These are phyloP conservation scores for Blastobotrys malaysiensis DNA, from an alignment of 1,139 yeast genomes.

Conservation along the genomic window DNA sequence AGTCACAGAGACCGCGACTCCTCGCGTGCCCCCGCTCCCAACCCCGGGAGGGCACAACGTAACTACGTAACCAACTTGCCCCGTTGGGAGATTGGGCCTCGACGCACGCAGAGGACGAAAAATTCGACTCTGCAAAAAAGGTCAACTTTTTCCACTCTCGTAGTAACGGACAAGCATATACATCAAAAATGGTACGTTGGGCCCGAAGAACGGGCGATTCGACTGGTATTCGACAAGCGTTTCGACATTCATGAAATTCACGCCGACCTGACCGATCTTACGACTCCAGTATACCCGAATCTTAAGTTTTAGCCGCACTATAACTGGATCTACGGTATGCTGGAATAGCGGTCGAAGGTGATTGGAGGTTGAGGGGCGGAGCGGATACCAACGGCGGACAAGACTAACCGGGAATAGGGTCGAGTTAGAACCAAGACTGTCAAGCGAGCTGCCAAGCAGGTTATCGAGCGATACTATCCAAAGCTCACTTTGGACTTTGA, in stretches of 20 bases:
- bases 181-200: background rate
- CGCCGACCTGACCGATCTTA: too few relatives aligned
- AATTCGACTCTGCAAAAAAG: background rate
- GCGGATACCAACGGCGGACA: too few relatives aligned
- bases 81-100: background rate
- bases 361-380: too few relatives aligned
- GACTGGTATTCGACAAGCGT: too few relatives aligned
- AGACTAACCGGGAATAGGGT: slow-evolving; percentile 23
- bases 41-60: background rate
- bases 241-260: too few relatives aligned
- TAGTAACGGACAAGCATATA: background rate
- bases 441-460: slow-evolving; percentile 99
- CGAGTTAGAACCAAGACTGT: slow-evolving; percentile 82
- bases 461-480: slow-evolving; percentile 99
- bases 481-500: slow-evolving; percentile 99
- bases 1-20: background rate
- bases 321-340: too few relatives aligned
- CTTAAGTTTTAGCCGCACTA: too few relatives aligned
- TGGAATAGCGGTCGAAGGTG: too few relatives aligned
- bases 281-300: too few relatives aligned
- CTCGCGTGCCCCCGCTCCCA: background rate
- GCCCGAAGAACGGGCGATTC: background rate
- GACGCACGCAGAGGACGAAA: background rate
- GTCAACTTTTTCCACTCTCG: background rate
- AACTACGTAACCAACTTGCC: background rate